phyloP scores from a whole-genome alignment of 352 stramenopile genomes.

The Pythium monospermum region DNA sequence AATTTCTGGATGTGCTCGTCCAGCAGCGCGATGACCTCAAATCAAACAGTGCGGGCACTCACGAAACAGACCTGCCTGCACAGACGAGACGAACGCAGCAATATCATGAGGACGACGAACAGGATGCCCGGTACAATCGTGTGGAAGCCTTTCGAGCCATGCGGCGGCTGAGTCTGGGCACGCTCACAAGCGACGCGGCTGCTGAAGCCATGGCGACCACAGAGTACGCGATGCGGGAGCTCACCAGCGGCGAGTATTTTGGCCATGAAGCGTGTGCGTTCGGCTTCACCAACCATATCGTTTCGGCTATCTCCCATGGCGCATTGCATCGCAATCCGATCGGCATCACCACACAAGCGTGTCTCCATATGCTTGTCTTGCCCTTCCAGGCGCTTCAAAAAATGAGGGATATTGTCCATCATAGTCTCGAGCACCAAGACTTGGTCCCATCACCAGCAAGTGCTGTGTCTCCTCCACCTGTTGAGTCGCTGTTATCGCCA shows the following conservation, averaged over 20 bases:
- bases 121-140: background rate
- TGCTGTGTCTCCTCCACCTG: background rate
- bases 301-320: conserved; percentile 31
- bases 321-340: conserved; percentile 44
- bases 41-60: background rate
- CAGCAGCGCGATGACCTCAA: conserved; percentile 18
- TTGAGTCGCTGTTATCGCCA: conserved; percentile 8
- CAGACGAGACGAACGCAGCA: too few relatives aligned
- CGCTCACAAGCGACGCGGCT: conserved; percentile 1
- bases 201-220: conserved; percentile 2
- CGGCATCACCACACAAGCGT: conserved; percentile 29
- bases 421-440: background rate
- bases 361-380: conserved; percentile 35
- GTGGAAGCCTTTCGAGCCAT: conserved; percentile 3
- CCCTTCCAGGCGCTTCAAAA: conserved; percentile 27
- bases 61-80: too few relatives aligned
- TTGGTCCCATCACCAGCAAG: background rate
- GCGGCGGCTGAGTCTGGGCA: conserved; percentile 14
- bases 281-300: conserved; percentile 27
- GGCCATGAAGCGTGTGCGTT: conserved; percentile 45
- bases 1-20: conserved; percentile 25
- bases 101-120: background rate
- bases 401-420: conserved; percentile 16
- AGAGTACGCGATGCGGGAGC: conserved; percentile 23
- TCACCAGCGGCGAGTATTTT: conserved; percentile 37